Percentiles rank a stretch among this genome's conserved stretches.
Evolutionary conservation across 2,329 filamentous ascomycete species (phyloP).

Genomic region (Ophiostoma novo-ulmi): DNA sequence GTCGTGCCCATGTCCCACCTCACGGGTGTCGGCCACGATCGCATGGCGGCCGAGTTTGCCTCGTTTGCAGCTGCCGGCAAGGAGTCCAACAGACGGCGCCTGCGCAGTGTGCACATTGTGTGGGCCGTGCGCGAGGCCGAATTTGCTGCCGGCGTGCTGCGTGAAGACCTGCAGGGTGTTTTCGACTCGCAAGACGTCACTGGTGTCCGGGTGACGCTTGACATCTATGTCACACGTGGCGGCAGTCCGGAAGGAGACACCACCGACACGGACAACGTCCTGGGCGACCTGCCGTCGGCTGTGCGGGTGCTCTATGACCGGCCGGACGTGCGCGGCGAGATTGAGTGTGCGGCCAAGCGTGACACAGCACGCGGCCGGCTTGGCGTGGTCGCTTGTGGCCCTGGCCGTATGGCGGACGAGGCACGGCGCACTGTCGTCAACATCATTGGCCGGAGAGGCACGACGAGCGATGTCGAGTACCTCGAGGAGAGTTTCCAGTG

Average conservation of each 20-base stretch:
- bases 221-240: slow-evolving; percentile 24
- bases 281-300: slow-evolving; percentile 19
- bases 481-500: slow-evolving; percentile 29
- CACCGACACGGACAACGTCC: not conserved
- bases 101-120: slow-evolving; percentile 23
- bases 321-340: slow-evolving; percentile 30
- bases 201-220: slow-evolving; percentile 17
- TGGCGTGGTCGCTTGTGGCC: slow-evolving; percentile 28
- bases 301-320: slow-evolving; percentile 28
- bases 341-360: slow-evolving; percentile 31
- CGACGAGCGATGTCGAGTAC: slow-evolving; percentile 24
- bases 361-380: slow-evolving; percentile 24
- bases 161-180: slow-evolving; percentile 15
- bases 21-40: slow-evolving; percentile 20
- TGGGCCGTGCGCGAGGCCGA: slow-evolving; percentile 27
- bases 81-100: not conserved
- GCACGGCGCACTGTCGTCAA: slow-evolving; percentile 23
- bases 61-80: not conserved
- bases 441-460: slow-evolving; percentile 14
- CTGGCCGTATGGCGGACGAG: slow-evolving; percentile 26
- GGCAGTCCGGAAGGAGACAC: not conserved
- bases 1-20: slow-evolving; percentile 27
- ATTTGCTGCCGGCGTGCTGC: slow-evolving; percentile 24
- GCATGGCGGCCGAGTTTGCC: slow-evolving; percentile 14
- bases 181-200: slow-evolving; percentile 14